These are phyloP conservation scores for Plasmodium falciparum DNA, from an alignment of 169 alveolate species.

Conservation along the genomic window DNA sequence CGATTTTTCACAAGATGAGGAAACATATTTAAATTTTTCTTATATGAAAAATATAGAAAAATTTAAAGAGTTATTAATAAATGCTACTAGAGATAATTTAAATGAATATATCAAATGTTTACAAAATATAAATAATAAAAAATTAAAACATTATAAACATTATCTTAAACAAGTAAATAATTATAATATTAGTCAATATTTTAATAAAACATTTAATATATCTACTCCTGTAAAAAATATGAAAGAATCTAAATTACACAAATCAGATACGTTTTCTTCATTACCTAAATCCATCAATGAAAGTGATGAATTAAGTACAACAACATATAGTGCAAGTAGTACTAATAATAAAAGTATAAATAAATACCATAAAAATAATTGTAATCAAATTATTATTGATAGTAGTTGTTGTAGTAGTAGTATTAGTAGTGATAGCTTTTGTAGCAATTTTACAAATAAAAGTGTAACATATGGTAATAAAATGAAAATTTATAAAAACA, in stretches of 20 bases:
- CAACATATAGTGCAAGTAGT: conserved; percentile 14
- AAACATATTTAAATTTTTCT: conserved; percentile 15
- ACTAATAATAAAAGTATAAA: conserved; percentile 18
- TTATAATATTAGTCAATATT: conserved; percentile 51
- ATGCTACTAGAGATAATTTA: conserved; percentile 49
- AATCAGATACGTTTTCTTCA: conserved; percentile 72
- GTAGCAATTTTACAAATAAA: background rate
- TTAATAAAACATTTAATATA: conserved; percentile 37
- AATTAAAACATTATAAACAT: conserved; percentile 35
- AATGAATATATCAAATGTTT: conserved; percentile 66
- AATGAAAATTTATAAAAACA: conserved; percentile 29
- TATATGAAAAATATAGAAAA: conserved; percentile 41
- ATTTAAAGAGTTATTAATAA: conserved; percentile 54
- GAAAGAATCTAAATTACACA: conserved; percentile 46
- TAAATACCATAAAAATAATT: conserved; percentile 1
- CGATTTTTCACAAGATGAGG: conserved; percentile 11
- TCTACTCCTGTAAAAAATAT: conserved; percentile 47
- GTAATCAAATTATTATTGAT: background rate
- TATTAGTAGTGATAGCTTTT: background rate
- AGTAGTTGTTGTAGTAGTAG: conserved; percentile 6
- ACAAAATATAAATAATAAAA: conserved; percentile 55
- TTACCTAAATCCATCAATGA: conserved; percentile 25
- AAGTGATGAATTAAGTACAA: conserved; percentile 23
- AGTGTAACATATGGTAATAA: conserved; percentile 2
- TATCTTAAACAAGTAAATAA: conserved; percentile 57